Base-by-base conservation (phyloP, 129 eudicot genomes). In the Solidago caesia region DNA sequence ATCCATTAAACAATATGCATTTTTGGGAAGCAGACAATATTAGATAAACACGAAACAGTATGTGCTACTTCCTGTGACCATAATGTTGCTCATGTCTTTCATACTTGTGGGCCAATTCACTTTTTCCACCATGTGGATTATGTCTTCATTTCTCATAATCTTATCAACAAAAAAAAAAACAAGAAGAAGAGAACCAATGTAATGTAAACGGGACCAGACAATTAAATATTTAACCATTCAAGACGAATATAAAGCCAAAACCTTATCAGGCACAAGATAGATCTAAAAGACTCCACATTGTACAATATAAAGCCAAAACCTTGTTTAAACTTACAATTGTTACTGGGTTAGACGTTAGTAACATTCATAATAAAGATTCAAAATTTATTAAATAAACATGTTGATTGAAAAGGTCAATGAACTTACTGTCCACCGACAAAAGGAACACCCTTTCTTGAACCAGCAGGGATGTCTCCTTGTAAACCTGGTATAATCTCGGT, bases 381-480 rank as follows among this genome's bases (percentile, higher is more conserved):
- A 68, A 51, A 45, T 45, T 47, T 74, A 11, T 15, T 16, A 64
- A 39, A 49, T 10, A 41, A 49, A 49, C 8, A 49, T 2, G n/a
- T 27, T 9, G 9, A 26, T 0, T 60, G 6, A 53, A 65, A 75
- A 51, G 44, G 64, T 53, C 7, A 27, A 46, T 61, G 6, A 47
- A 70, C 84, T 70, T 75, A 83, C 84, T 66, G 76, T 63, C 87
- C 84, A 63, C 77, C 81, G 25, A 79, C 67, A 14, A 61, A 83
- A 26, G 87, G 84, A 75, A 75, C 77, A 53, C 81, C 81, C 71
- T 79, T 72, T 82, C 79, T 66, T 44, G 79, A 72, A 13, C 79
- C 75, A 64, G 81, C 74, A 56, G 87, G 84, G 74, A 74, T 79
- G 21, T 79, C 84, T 68, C 84, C 84, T 70, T 83, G 87, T 63